A percentile compares a stretch with the other conserved stretches of the same genome.
These are phyloP conservation scores for Aplosporella prunicola DNA, from an alignment of 2,329 filamentous ascomycete species.

Conservation along the genomic window DNA sequence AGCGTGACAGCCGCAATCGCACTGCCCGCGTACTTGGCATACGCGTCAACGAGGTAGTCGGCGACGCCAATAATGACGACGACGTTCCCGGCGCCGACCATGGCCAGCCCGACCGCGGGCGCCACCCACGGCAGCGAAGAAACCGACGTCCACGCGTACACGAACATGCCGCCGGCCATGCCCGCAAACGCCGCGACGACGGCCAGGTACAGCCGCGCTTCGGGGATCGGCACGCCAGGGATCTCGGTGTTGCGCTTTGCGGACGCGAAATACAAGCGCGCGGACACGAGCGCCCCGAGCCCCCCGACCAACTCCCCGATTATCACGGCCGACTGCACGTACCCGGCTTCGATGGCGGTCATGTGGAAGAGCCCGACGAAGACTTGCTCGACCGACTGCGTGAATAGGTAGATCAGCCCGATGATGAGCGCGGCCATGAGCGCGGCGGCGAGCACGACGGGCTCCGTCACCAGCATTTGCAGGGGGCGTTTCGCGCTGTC, in stretches of 20 bases:
- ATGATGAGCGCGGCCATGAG: conserved; percentile 41
- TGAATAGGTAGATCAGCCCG: conserved; percentile 42
- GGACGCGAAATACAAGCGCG: conserved; percentile 34
- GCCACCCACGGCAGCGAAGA: conserved; percentile 37
- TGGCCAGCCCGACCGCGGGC: conserved; percentile 37
- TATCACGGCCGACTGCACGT: conserved; percentile 37
- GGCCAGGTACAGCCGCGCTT: conserved; percentile 37
- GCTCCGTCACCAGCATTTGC: conserved; percentile 40
- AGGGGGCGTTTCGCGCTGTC: conserved; percentile 21
- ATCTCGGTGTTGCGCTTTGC: conserved; percentile 15
- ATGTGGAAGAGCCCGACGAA: conserved; percentile 33
- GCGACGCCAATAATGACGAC: conserved; percentile 37
- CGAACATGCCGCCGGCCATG: conserved; percentile 41
- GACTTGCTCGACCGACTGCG: conserved; percentile 38
- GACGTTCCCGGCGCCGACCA: conserved; percentile 43
- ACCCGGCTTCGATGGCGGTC: conserved; percentile 34
- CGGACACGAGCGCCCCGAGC: conserved; percentile 26
- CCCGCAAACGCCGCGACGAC: conserved; percentile 37
- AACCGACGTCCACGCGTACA: conserved; percentile 42
- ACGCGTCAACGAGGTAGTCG: conserved; percentile 43
- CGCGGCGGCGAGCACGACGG: conserved; percentile 39
- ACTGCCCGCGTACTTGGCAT: conserved; percentile 41
- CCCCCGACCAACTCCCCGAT: conserved; percentile 38
- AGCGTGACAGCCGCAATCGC: conserved; percentile 41
- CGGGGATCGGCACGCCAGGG: conserved; percentile 20